Evolutionary conservation across 1,284 basidiomycete genomes (phyloP).

Genomic region (Trichosporon sp.): DNA sequence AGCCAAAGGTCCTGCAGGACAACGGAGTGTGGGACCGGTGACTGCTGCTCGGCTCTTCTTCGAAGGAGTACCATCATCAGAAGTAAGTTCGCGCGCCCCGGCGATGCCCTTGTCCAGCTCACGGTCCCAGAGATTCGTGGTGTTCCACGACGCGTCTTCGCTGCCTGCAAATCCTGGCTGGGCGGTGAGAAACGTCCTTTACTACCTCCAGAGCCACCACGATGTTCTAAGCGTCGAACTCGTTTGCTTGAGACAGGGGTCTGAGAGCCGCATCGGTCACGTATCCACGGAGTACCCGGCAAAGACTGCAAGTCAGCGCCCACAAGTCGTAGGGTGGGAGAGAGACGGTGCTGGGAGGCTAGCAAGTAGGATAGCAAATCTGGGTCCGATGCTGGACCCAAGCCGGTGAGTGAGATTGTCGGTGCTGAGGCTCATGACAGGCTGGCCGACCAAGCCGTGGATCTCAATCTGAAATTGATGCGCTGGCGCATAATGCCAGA

Average conservation of each 20-base stretch:
- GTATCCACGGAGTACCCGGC: not conserved
- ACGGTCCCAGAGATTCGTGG: constrained; percentile 56
- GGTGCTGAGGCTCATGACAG: constrained; percentile 45
- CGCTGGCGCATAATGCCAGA: constrained; percentile 90
- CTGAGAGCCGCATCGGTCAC: constrained; percentile 21
- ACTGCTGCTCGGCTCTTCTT: constrained; percentile 59
- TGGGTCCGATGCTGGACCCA: constrained; percentile 96
- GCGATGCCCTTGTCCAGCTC: not conserved
- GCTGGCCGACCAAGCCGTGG: constrained; percentile 90
- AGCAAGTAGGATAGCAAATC: constrained; percentile 78
- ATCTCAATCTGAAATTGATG: constrained; percentile 96
- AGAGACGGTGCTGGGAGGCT: constrained; percentile 79
- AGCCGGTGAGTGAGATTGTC: constrained; percentile 47
- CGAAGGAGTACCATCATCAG: constrained; percentile 45
- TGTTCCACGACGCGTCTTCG: constrained; percentile 83
- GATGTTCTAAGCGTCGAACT: constrained; percentile 57
- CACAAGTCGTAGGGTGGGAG: constrained; percentile 85
- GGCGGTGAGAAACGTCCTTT: constrained; percentile 87
- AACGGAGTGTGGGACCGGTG: constrained; percentile 53
- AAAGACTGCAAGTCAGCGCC: not conserved
- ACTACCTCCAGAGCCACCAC: constrained; percentile 60
- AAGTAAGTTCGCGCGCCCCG: constrained; percentile 47
- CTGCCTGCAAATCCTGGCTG: constrained; percentile 75
- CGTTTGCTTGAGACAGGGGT: constrained; percentile 62
- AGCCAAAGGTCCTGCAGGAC: constrained; percentile 23